Base-by-base conservation (phyloP, 2,329 filamentous ascomycete genomes). In the Emmonsiellopsis sp. region DNA sequence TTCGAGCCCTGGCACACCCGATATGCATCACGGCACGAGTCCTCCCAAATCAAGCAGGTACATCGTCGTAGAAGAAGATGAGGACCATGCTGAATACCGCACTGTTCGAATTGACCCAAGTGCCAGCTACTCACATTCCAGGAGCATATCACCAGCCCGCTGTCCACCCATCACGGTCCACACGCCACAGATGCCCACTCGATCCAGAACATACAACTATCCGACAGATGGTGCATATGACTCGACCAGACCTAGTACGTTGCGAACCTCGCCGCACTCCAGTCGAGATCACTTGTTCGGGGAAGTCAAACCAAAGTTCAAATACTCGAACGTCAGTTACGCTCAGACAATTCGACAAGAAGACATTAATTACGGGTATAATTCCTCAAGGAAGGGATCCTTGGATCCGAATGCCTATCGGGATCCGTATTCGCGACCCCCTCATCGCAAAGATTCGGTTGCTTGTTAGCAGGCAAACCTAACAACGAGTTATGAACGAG, bases 1-100 rank as follows among this genome's bases (percentile, higher is more conserved):
- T 53, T 74, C 71, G 5, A 75, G 70, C 57, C 71, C 73, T 8
- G 66, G 65, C 21, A 74, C 71, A 1, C 71, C 72, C 2, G 72
- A 74, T 40, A 68, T 70, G 59, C 58, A 61, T 17, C 55, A 59
- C 4, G 64, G 63, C 6, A 62, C 65, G 39, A 63, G 62, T 53
- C 67, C 67, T 2, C 62, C 68, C n/a, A 69, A 68, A 57, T 53
- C 57, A 2, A 62, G 62, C 43, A 68, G 65, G 46, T 70, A 70
- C 58, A 67, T 62, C 54, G 61, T 67, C 34, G 53, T 62, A 17
- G 56, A 59, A 11, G 62, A 68, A 14, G 55, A 59, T 10, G 66
- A 69, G 2, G 56, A 59, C 2, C 56, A 55, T 33, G 7, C 32
- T 8, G n/a, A 39, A 5, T 49, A 55, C 32, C 50, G 53, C 14